Evolutionary conservation across 2,329 filamentous ascomycete species (phyloP).

Genomic region (Sporothrix phasma): DNA sequence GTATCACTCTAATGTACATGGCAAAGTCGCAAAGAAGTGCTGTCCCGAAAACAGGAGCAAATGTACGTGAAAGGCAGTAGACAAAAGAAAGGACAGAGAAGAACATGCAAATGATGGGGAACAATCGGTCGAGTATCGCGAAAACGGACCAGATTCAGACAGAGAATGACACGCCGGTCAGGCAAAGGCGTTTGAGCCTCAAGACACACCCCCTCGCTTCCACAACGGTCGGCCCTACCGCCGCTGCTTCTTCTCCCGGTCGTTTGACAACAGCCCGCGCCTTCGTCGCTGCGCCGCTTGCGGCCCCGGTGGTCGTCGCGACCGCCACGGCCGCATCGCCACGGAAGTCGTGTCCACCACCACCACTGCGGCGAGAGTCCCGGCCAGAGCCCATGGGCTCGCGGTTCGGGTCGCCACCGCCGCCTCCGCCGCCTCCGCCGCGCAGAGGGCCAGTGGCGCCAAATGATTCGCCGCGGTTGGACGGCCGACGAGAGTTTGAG

Average conservation of each 20-base stretch:
- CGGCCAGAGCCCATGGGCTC: constrained; percentile 23
- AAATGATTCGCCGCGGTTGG: background rate
- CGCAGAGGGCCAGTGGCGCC: background rate
- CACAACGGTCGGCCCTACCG: constrained; percentile 27
- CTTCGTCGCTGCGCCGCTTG: constrained; percentile 43
- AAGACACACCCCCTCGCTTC: background rate
- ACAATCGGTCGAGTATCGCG: no score
- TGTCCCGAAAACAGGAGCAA: background rate
- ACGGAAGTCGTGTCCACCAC: background rate
- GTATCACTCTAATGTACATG: background rate
- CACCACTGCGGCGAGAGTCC: constrained; percentile 25
- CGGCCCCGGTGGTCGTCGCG: constrained; percentile 30
- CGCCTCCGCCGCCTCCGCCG: constrained; percentile 14
- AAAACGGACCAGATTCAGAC: no score
- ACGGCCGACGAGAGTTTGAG: background rate
- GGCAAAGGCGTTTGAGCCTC: background rate
- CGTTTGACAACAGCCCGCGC: constrained; percentile 36
- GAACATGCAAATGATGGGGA: no score
- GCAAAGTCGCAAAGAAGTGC: background rate
- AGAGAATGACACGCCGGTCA: background rate
- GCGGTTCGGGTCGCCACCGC: constrained; percentile 20
- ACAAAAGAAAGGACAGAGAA: background rate
- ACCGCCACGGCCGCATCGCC: constrained; percentile 21
- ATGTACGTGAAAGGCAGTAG: background rate
- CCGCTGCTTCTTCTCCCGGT: constrained; percentile 46